These are phyloP conservation scores for Aspergillus baeticus DNA, from an alignment of 495 filamentous ascomycete genomes.

Conservation along the genomic window DNA sequence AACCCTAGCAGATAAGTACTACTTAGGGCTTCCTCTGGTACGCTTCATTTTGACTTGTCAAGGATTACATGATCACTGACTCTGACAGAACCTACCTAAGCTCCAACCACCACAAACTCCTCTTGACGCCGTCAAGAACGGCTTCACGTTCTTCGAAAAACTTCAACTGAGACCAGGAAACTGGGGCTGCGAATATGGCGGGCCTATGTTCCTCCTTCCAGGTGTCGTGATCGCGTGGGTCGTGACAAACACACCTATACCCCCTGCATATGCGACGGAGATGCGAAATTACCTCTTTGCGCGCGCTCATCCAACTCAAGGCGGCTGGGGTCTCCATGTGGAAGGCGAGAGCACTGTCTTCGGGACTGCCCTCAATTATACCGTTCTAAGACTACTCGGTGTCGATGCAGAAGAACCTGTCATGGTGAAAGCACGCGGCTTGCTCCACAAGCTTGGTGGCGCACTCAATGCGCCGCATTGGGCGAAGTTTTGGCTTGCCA, in stretches of 20 bases:
- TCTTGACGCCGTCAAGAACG: constrained; percentile 3
- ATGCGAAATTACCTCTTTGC: constrained; percentile 9
- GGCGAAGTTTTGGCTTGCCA: constrained; percentile 81
- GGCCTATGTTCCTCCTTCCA: constrained; percentile 14
- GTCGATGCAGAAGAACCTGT: constrained; percentile 69
- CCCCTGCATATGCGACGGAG: constrained; percentile 5
- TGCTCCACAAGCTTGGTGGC: constrained; percentile 59
- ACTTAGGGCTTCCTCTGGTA: constrained; percentile 10
- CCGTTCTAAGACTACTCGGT: constrained; percentile 67
- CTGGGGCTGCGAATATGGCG: constrained; percentile 16
- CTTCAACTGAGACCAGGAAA: constrained; percentile 9
- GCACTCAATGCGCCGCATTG: constrained; percentile 74
- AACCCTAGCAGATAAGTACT: constrained; percentile 6
- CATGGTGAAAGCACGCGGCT: constrained; percentile 71
- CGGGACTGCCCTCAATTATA: constrained; percentile 78
- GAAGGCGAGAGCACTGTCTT: constrained; percentile 77
- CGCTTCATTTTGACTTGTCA: no score
- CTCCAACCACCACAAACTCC: neutral
- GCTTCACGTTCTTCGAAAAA: constrained; percentile 3
- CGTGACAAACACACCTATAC: constrained; percentile 12
- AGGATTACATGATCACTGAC: neutral
- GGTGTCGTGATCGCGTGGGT: constrained; percentile 15
- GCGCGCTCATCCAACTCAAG: constrained; percentile 58
- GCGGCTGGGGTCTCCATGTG: constrained; percentile 79
- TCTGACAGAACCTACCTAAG: constrained; percentile 3